Evolutionary conservation across 2,329 filamentous ascomycete species (phyloP).

Genomic region (Tolypocladium pustulatum): DNA sequence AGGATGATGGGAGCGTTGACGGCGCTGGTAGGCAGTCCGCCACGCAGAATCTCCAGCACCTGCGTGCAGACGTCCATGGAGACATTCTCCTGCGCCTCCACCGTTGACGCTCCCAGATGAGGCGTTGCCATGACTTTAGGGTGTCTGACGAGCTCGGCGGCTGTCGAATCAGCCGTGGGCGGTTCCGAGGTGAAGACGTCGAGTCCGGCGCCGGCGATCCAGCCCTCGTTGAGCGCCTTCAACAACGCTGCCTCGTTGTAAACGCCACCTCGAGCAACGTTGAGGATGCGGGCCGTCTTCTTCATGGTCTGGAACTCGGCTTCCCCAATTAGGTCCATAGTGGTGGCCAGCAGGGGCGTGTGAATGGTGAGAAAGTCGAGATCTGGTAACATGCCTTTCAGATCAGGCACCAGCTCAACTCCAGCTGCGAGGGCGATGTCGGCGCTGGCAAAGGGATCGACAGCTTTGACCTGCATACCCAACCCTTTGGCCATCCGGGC

Average conservation of each 20-base stretch:
- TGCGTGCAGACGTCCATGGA: slow-evolving; percentile 76
- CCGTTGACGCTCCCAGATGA: slow-evolving; percentile 68
- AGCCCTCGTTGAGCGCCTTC: slow-evolving; percentile 56
- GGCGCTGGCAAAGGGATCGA: slow-evolving; percentile 68
- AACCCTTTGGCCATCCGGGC: slow-evolving; percentile 69
- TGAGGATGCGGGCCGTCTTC: slow-evolving; percentile 60
- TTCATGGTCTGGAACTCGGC: slow-evolving; percentile 63
- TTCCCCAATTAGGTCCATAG: slow-evolving; percentile 60
- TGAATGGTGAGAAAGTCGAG: slow-evolving; percentile 75
- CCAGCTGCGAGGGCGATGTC: slow-evolving; percentile 60
- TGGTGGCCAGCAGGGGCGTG: slow-evolving; percentile 69
- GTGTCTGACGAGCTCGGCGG: slow-evolving; percentile 54
- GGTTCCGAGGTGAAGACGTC: slow-evolving; percentile 76
- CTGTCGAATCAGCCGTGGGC: slow-evolving; percentile 41
- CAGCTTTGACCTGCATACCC: slow-evolving; percentile 64
- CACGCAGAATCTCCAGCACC: slow-evolving; percentile 61
- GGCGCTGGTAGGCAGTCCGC: slow-evolving; percentile 62
- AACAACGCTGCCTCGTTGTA: slow-evolving; percentile 68
- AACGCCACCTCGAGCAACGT: slow-evolving; percentile 71
- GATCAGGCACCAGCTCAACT: slow-evolving; percentile 48
- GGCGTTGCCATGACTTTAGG: slow-evolving; percentile 67
- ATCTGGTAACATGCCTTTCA: slow-evolving; percentile 50
- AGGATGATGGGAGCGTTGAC: slow-evolving; percentile 77
- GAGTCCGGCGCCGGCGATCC: slow-evolving; percentile 65
- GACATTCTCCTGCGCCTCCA: slow-evolving; percentile 78